These are phyloP conservation scores for Patellaria atrata DNA, from an alignment of 495 filamentous ascomycete genomes.

Conservation along the genomic window DNA sequence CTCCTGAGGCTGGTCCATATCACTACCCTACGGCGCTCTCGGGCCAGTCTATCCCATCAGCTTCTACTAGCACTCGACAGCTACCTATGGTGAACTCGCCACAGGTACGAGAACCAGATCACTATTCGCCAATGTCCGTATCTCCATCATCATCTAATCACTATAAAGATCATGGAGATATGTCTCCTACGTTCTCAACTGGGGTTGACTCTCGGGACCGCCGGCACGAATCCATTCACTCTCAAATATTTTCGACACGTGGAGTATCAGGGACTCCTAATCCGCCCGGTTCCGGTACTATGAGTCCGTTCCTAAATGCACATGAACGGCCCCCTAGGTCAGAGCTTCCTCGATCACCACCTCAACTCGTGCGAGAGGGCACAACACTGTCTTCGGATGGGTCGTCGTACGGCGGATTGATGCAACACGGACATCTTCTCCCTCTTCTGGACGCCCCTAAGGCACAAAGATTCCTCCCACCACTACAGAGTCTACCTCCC, in stretches of 20 bases:
- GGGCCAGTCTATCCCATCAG: no score
- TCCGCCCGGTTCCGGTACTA: no score
- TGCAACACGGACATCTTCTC: slow-evolving; percentile 3
- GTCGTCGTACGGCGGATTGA: slow-evolving; percentile 1
- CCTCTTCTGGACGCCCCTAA: slow-evolving; percentile 9
- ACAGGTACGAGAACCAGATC: slow-evolving; percentile 9
- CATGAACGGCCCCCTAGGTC: no score
- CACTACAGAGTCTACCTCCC: slow-evolving; percentile 11
- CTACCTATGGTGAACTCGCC: no score
- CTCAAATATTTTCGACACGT: no score
- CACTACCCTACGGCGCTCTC: no score
- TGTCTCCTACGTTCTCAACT: not conserved
- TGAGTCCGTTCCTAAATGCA: no score
- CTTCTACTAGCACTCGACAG: no score
- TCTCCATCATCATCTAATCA: slow-evolving; percentile 14
- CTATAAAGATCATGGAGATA: slow-evolving; percentile 3
- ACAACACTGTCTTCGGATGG: slow-evolving; percentile 21
- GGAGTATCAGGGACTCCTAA: no score
- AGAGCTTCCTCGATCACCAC: slow-evolving; percentile 9
- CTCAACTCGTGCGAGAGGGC: slow-evolving; percentile 18
- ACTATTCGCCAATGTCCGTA: slow-evolving; percentile 16
- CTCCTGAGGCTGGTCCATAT: no score
- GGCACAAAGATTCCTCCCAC: slow-evolving; percentile 15
- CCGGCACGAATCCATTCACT: no score
- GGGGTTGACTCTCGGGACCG: slow-evolving; percentile 1